A percentile compares a stretch with the other conserved stretches of the same genome.
Evolutionary conservation across 2,329 filamentous ascomycete genomes (phyloP).

Genomic region (Colletotrichum sp.): DNA sequence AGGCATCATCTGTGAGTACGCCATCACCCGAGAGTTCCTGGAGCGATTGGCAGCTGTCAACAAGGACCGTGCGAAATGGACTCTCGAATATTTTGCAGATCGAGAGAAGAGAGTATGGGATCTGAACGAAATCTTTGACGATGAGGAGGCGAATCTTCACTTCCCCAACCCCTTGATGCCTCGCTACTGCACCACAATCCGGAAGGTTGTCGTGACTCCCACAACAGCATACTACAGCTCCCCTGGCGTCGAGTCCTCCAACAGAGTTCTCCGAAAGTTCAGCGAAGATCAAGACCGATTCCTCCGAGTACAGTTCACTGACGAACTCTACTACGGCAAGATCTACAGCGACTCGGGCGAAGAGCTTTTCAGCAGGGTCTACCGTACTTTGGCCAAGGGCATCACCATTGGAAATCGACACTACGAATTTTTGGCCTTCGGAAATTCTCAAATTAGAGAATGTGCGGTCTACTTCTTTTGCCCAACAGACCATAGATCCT

Average conservation of each 20-base stretch:
- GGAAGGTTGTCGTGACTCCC: constrained; percentile 82
- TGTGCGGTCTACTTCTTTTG: constrained; percentile 94
- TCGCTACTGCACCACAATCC: constrained; percentile 74
- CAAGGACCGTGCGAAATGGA: constrained; percentile 59
- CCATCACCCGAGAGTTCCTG: constrained; percentile 72
- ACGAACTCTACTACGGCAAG: constrained; percentile 71
- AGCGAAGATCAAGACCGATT: constrained; percentile 76
- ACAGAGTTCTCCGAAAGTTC: constrained; percentile 82
- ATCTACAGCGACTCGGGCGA: constrained; percentile 61
- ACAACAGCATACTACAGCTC: constrained; percentile 80
- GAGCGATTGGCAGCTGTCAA: constrained; percentile 55
- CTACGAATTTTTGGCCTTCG: constrained; percentile 92
- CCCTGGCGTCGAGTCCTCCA: constrained; percentile 83
- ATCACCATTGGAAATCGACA: constrained; percentile 81
- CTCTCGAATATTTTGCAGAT: constrained; percentile 78
- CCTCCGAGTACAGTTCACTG: constrained; percentile 86
- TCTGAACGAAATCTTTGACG: constrained; percentile 74
- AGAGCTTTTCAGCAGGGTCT: constrained; percentile 74
- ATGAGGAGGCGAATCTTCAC: constrained; percentile 53
- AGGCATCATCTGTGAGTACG: constrained; percentile 77
- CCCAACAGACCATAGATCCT: constrained; percentile 67
- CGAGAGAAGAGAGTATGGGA: constrained; percentile 66
- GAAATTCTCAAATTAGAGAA: constrained; percentile 93
- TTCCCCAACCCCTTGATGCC: constrained; percentile 61
- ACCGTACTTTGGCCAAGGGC: constrained; percentile 74